These are phyloP conservation scores for Polyrhizophydium stewartii DNA, from an alignment of 371 early-diverging fungal genomes.

Conservation along the genomic window DNA sequence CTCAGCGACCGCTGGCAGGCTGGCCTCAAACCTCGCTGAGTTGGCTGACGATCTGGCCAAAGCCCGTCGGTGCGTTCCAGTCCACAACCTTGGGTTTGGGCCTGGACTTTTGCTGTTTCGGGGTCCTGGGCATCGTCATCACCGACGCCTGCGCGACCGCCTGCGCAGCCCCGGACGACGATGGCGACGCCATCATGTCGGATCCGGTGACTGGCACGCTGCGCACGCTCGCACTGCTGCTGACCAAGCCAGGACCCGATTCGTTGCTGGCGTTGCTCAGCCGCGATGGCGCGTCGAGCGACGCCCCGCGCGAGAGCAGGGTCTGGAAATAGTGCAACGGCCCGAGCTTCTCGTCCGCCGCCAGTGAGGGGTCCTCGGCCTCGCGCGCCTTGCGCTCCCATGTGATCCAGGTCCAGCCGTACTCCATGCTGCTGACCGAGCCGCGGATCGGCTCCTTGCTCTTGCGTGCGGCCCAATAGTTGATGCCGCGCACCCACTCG, in stretches of 20 bases:
- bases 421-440: constrained; percentile 79
- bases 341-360: not conserved
- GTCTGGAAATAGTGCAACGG: constrained; percentile 2
- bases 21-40: constrained; percentile 1
- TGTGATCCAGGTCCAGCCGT: constrained; percentile 76
- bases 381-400: constrained; percentile 15
- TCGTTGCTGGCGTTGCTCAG: not conserved
- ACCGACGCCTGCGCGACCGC: not conserved
- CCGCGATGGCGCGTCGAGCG: not conserved
- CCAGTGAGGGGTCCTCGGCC: not conserved
- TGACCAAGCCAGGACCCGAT: not conserved
- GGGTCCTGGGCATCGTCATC: too few species aligned
- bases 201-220: not conserved
- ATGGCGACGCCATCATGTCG: not conserved
- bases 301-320: not conserved
- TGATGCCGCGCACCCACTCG: constrained; percentile 81
- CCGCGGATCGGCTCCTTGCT: constrained; percentile 83
- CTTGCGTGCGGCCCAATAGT: constrained; percentile 88
- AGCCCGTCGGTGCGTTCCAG: not conserved
- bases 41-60: constrained; percentile 1
- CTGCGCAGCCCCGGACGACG: not conserved
- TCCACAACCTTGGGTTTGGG: not conserved
- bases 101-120: not conserved
- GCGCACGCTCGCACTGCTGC: constrained; percentile 1
- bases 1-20: not conserved